phyloP scores from a whole-genome alignment of 441 rosid species.

The Francoa sonchifolia region DNA sequence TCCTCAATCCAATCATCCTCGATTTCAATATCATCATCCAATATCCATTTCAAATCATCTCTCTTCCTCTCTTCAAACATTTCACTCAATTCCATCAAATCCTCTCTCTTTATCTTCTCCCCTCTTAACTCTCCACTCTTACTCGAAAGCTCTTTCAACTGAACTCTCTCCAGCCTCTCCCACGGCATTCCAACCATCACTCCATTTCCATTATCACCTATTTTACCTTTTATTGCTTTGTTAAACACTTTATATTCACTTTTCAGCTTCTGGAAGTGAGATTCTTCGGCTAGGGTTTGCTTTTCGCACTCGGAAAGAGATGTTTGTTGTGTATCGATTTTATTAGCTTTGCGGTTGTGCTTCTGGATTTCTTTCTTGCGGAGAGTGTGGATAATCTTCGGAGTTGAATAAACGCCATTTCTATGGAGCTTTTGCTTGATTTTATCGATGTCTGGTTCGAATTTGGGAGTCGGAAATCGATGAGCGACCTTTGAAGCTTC shows the following conservation, averaged over 20 bases:
- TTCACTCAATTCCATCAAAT: constrained; percentile 52
- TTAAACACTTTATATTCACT: constrained; percentile 56
- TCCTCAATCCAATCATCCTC: constrained; percentile 19
- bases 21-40: constrained; percentile 58
- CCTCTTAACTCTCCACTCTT: constrained; percentile 34
- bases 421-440: constrained; percentile 45
- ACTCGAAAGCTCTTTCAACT: constrained; percentile 42
- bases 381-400: constrained; percentile 57
- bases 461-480: constrained; percentile 15
- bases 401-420: constrained; percentile 54
- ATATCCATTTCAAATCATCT: constrained; percentile 60
- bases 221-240: constrained; percentile 21
- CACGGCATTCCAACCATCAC: constrained; percentile 67
- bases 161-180: constrained; percentile 63
- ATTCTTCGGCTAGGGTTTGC: constrained; percentile 33
- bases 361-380: constrained; percentile 70
- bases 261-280: constrained; percentile 37
- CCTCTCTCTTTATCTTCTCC: constrained; percentile 32
- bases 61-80: constrained; percentile 35
- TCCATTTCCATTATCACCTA: constrained; percentile 7
- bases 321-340: constrained; percentile 20
- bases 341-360: constrained; percentile 48
- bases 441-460: constrained; percentile 51
- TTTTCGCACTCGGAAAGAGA: constrained; percentile 34
- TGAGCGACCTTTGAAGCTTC: constrained; percentile 9